These are phyloP conservation scores for Myochromella boudieri DNA, from an alignment of 768 basidiomycete species.

Conservation along the genomic window DNA sequence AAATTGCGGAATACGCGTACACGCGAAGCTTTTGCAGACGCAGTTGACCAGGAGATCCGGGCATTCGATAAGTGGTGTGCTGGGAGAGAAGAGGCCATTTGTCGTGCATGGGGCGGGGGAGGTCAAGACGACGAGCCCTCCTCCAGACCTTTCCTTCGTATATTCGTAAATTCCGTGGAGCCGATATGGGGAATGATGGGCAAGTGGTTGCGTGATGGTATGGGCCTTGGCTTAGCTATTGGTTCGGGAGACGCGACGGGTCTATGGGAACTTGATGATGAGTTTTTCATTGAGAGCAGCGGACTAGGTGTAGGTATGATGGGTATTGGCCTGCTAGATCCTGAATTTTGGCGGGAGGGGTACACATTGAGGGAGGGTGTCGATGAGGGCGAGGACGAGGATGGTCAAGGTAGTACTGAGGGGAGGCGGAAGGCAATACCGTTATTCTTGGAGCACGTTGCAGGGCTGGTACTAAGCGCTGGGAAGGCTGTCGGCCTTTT, in stretches of 20 bases:
- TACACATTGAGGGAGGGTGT: constrained; percentile 54
- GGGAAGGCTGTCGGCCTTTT: constrained; percentile 81
- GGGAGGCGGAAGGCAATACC: constrained; percentile 43
- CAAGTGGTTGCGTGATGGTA: constrained; percentile 72
- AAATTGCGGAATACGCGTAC: constrained; percentile 47
- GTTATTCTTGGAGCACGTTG: constrained; percentile 59
- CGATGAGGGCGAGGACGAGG: background rate
- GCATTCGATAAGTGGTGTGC: constrained; percentile 73
- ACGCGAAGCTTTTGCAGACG: constrained; percentile 82
- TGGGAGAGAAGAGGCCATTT: constrained; percentile 62
- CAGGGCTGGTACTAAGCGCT: constrained; percentile 57
- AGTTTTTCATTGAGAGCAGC: constrained; percentile 81
- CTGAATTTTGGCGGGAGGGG: constrained; percentile 80
- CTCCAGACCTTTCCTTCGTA: constrained; percentile 54
- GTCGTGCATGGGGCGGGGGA: constrained; percentile 46
- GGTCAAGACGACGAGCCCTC: constrained; percentile 45
- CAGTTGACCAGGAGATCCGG: constrained; percentile 59
- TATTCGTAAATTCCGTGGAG: constrained; percentile 64
- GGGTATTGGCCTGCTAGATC: constrained; percentile 55
- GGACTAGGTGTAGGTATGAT: constrained; percentile 52
- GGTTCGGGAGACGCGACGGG: constrained; percentile 24
- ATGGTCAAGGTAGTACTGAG: constrained; percentile 9
- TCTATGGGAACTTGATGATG: constrained; percentile 55
- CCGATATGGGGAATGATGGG: constrained; percentile 76
- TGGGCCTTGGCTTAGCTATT: constrained; percentile 47